Evolutionary conservation across 257 asterid species (phyloP).

Genomic region (Solanum medicagineum): DNA sequence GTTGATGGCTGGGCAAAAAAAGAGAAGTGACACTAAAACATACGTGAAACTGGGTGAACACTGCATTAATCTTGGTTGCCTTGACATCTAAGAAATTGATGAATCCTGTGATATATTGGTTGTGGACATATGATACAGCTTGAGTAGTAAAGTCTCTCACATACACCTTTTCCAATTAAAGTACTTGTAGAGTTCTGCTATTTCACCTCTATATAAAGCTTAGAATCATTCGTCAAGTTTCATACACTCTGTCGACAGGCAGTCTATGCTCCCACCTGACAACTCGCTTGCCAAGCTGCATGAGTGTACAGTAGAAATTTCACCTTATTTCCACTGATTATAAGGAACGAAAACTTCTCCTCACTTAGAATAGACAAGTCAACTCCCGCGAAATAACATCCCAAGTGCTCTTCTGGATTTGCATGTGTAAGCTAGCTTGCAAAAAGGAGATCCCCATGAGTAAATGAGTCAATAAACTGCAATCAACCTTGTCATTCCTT

Average conservation of each 20-base stretch:
- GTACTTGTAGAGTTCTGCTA: not conserved
- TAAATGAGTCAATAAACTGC: not conserved
- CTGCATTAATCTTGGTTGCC: not conserved
- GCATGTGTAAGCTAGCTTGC: not conserved
- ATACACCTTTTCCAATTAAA: not conserved
- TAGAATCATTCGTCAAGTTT: not conserved
- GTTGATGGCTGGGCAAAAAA: too few relatives aligned
- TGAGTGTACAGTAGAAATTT: not conserved
- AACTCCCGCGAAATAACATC: not conserved
- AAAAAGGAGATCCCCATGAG: not conserved
- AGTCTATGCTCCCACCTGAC: not conserved
- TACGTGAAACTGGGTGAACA: not conserved
- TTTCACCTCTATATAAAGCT: not conserved
- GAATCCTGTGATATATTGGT: too few relatives aligned
- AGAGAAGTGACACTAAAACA: too few relatives aligned
- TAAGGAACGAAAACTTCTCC: not conserved
- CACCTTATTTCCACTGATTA: not conserved
- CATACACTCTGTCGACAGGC: not conserved
- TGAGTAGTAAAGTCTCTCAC: not conserved
- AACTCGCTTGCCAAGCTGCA: not conserved
- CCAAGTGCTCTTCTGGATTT: not conserved
- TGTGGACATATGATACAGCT: too few relatives aligned
- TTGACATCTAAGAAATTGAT: not conserved
- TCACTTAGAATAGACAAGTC: not conserved
- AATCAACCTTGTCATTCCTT: not conserved